Evolutionary conservation across 2,329 filamentous ascomycete species (phyloP).

Genomic region (Alternaria postmessia): DNA sequence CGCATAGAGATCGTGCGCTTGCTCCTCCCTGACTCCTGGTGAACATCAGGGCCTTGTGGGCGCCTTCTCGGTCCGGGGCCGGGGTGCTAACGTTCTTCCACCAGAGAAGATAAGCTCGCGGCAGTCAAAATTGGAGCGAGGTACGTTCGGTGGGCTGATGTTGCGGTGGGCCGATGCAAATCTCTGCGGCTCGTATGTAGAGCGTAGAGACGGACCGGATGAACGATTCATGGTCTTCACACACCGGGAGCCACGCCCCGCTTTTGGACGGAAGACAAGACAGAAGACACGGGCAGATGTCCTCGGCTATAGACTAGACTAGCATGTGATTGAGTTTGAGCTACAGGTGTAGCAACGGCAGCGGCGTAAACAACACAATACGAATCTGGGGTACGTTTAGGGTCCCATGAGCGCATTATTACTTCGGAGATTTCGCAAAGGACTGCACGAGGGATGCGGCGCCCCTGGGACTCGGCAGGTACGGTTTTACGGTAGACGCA

Average conservation of each 20-base stretch:
- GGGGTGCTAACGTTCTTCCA: not conserved
- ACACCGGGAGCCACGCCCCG: not conserved
- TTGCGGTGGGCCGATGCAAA: not conserved
- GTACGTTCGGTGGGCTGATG: conserved; percentile 8
- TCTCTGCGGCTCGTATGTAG: conserved; percentile 1
- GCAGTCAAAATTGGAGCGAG: not conserved
- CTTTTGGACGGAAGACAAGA: conserved; percentile 6
- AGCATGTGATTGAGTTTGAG: conserved; percentile 8
- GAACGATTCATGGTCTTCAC: not conserved
- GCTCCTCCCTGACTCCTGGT: conserved; percentile 5
- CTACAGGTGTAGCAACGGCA: conserved; percentile 7
- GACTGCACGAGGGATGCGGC: not conserved
- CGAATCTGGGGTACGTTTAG: not conserved
- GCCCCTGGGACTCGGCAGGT: not conserved
- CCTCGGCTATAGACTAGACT: not conserved
- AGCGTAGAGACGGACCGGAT: not conserved
- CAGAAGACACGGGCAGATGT: not conserved
- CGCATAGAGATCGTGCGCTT: not conserved
- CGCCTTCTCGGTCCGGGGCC: not conserved
- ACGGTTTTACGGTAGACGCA: not conserved
- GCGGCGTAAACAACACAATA: not conserved
- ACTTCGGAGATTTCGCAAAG: conserved; percentile 2
- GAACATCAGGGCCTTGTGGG: conserved; percentile 15
- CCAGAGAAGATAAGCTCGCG: not conserved
- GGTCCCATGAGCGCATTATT: not conserved